phyloP scores from a whole-genome alignment of 2,329 filamentous ascomycete species.

The Colletotrichum noveboracense region DNA sequence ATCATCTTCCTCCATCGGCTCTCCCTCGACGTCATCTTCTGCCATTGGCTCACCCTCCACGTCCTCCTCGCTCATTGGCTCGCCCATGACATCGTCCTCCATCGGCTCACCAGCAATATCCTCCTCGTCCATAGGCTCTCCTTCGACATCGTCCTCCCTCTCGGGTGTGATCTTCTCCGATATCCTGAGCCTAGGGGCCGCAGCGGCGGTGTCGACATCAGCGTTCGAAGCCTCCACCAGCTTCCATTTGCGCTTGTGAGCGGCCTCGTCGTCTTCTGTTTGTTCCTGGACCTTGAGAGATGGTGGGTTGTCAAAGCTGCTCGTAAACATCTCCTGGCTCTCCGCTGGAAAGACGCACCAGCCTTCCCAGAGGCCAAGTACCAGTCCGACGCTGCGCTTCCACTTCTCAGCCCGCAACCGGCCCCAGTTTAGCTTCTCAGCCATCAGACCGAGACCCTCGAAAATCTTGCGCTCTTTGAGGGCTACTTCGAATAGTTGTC shows the following conservation, averaged over 20 bases:
- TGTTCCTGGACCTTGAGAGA: conserved; percentile 33
- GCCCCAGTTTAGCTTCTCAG: conserved; percentile 78
- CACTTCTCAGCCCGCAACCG: conserved; percentile 83
- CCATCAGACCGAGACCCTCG: conserved; percentile 74
- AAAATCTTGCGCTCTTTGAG: conserved; percentile 74
- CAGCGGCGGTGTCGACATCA: conserved; percentile 6
- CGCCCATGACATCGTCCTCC: conserved; percentile 46
- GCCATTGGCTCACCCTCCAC: conserved; percentile 41
- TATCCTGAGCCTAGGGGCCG: conserved; percentile 4
- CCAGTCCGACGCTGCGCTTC: conserved; percentile 74
- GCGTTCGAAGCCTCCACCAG: conserved; percentile 45
- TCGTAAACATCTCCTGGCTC: conserved; percentile 73
- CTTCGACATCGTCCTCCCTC: conserved; percentile 42
- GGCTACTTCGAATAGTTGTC: conserved; percentile 78
- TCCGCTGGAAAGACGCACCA: conserved; percentile 77
- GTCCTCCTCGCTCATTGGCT: conserved; percentile 47
- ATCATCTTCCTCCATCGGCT: conserved; percentile 51
- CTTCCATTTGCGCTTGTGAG: conserved; percentile 55
- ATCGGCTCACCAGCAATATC: conserved; percentile 51
- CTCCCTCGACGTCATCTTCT: conserved; percentile 56
- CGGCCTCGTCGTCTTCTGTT: conserved; percentile 30
- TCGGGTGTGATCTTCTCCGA: conserved; percentile 1
- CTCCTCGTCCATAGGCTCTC: conserved; percentile 46
- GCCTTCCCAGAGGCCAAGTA: conserved; percentile 74
- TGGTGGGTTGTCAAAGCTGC: conserved; percentile 75